phyloP scores from a whole-genome alignment of 257 asterid genomes.

The Sherardia arvensis region DNA sequence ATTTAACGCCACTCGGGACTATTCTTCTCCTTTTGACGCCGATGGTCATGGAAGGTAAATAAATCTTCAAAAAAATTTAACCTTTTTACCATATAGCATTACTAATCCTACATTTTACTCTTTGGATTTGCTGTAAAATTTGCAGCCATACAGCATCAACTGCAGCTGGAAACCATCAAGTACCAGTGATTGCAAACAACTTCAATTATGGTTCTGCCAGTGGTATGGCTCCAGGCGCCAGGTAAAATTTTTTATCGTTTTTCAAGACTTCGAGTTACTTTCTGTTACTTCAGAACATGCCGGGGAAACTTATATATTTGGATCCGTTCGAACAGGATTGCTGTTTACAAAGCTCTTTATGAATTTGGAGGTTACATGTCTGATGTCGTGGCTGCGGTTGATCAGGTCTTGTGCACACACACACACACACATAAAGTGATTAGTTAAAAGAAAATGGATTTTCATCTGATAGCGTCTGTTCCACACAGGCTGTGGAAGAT shows the following conservation, averaged over 20 bases:
- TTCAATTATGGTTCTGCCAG: slow-evolving; percentile 58
- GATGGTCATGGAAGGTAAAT: slow-evolving; percentile 82
- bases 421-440: background rate
- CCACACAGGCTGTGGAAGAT: slow-evolving; percentile 66
- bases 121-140: slow-evolving; percentile 13
- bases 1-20: slow-evolving; percentile 41
- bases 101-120: slow-evolving; percentile 2
- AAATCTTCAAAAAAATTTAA: background rate
- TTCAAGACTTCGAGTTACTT: background rate
- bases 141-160: slow-evolving; percentile 73
- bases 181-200: slow-evolving; percentile 39
- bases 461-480: background rate
- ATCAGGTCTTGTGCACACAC: slow-evolving; percentile 33
- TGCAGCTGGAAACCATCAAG: slow-evolving; percentile 58
- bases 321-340: slow-evolving; percentile 30
- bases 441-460: background rate
- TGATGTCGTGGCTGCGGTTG: slow-evolving; percentile 71
- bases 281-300: background rate
- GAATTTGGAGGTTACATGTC: slow-evolving; percentile 64
- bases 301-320: background rate
- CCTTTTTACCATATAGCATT: background rate
- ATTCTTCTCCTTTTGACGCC: slow-evolving; percentile 57
- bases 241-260: slow-evolving; percentile 33
- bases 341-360: slow-evolving; percentile 56
- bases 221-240: slow-evolving; percentile 83